Evolutionary conservation across 176 grass and related monocot genomes (phyloP).

Genomic region (Cenchrus americanus): DNA sequence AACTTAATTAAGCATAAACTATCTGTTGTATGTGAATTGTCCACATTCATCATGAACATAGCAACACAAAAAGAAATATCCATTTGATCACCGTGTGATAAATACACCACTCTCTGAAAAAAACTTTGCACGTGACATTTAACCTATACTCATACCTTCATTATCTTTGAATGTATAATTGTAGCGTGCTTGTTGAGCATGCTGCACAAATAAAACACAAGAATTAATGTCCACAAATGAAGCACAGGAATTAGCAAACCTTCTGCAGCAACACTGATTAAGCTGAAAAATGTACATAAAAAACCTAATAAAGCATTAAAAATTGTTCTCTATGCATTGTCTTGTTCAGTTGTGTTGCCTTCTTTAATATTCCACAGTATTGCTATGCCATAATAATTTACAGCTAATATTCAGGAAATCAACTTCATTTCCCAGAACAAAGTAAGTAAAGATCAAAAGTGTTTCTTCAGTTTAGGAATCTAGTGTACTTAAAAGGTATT

Average conservation of each 20-base stretch:
- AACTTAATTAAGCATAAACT: background rate
- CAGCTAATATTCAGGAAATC: background rate
- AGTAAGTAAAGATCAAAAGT: constrained; percentile 5
- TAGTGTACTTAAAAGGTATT: background rate
- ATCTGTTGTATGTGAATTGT: background rate
- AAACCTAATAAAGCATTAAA: background rate
- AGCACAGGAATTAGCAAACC: background rate
- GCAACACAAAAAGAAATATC: background rate
- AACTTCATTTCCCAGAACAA: background rate
- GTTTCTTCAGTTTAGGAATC: background rate
- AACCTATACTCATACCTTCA: background rate
- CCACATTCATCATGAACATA: background rate
- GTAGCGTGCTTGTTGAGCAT: background rate
- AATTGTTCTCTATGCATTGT: background rate
- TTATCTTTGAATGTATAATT: background rate
- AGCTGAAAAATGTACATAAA: background rate
- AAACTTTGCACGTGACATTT: background rate
- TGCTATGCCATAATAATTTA: background rate
- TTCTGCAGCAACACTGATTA: background rate
- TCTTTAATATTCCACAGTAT: background rate
- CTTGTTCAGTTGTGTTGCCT: background rate
- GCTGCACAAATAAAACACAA: too few species aligned
- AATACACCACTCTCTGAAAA: background rate
- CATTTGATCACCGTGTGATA: background rate
- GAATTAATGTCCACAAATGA: background rate